Evolutionary conservation across 306 rosid genomes (phyloP), one percentile per base, ranked within the genome.

Genomic region (Fragaria nilgerrensis): DNA sequence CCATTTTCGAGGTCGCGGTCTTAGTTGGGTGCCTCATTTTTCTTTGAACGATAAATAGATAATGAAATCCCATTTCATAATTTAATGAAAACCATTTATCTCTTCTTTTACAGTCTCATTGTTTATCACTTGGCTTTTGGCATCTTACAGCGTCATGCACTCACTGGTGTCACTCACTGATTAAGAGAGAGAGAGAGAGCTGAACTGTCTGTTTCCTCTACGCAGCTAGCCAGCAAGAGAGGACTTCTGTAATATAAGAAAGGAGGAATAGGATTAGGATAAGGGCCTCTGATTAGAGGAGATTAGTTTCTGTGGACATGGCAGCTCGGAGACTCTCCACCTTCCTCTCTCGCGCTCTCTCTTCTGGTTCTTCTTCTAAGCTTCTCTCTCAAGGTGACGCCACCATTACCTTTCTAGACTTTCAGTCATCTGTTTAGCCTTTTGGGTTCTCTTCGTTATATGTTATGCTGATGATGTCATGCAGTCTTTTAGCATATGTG

Each of bases 241-340:
- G 32, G 79, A 76, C 50, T 41, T 72, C 44, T 50, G 73, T 27
- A 2, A 12, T 71, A 70, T 59, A 25, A 27, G n/a, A 12, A 3
- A 53, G 64, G 19, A 25, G 27, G 15, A 27, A 50, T 32, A 32
- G 58, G 9, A 29, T 9, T 8, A 23, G 52, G 67, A 37, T 71
- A 77, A 61, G 27, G 61, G 14, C 34, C 2, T 63, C 27, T 25
- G 49, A 14, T 13, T 27, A 27, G 5, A 3, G 27, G 69, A 9
- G 68, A 36, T 63, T 76, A 67, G 2, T 11, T 6, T 67, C 73
- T 61, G 73, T 83, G 67, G 81, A 78, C 74, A 94, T 94, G 98
- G 96, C 98, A 37, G 85, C 90, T 84, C 86, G 95, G 49, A 82
- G 91, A 41, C 74, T 94, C 76, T 85, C 88, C 37, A 79, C 82